Base-by-base conservation (phyloP, 441 rosid species). In the Erysimum pusillum region DNA sequence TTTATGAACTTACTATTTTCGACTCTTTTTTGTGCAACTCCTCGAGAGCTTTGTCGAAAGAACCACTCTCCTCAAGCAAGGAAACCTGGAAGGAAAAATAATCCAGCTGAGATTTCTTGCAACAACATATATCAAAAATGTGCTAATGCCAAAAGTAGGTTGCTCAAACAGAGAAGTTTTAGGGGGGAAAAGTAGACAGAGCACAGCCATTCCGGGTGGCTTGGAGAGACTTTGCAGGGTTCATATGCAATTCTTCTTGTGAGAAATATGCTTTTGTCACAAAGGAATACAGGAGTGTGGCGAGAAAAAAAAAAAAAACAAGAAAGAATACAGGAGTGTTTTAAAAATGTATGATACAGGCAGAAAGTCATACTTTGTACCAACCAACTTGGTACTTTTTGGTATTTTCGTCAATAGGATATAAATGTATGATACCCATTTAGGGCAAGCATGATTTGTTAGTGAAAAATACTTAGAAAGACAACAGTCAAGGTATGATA, bases 41-140 rank as follows among this genome's bases (percentile, higher is more conserved):
- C 77, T 83, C 90, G 70, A 94, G 85, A 70, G 98, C 97, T 88
- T 76, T 86, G 53, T 86, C 94, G 78, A 86, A 67, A 71, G 81
- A 85, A 65, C 83, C 88, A 45, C 90, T 87, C 82, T 97, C 99
- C 85, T 97, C 98, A 73, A 97, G 77, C 86, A 97, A 87, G 49
- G 99, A 87, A 74, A 91, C 85, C 99, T 97, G 81, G 12, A 74
- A 73, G 18, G 56, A 63, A 68, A 13, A 31, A 36, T 36, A 14
- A 15, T 4, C 22, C 14, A 14, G 44, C 67, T 77, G 77, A 73
- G 52, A 15, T 44, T 60, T 68, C 42, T n/a, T 18, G 66, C 44
- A 66, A 32, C 28, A 38, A 67, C 17, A 61, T 11, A 56, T 45
- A 73, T 67, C 39, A 38, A 64, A 67, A 59, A 22, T 63, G 32